phyloP scores from a whole-genome alignment of 768 basidiomycete species.

The Tephrocybe rancida region DNA sequence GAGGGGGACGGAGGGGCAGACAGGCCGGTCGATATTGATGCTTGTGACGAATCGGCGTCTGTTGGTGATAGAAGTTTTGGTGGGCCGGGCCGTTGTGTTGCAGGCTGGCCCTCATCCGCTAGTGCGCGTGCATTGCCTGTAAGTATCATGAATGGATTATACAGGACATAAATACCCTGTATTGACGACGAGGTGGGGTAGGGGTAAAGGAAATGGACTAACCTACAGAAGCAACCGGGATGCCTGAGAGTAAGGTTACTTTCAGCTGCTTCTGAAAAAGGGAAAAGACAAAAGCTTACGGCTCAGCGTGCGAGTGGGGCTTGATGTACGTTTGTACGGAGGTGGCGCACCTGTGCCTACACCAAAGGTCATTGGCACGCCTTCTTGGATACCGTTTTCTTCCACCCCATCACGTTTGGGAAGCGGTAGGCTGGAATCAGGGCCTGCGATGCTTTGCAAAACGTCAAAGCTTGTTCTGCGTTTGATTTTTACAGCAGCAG shows the following conservation, averaged over 20 bases:
- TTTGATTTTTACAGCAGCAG: constrained; percentile 51
- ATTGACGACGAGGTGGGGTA: constrained; percentile 17
- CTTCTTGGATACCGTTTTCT: constrained; percentile 69
- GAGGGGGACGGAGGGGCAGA: constrained; percentile 60
- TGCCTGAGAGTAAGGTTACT: constrained; percentile 49
- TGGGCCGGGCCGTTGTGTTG: constrained; percentile 33
- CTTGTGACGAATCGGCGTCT: constrained; percentile 36
- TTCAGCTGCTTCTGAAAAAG: constrained; percentile 14
- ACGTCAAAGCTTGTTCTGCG: constrained; percentile 76
- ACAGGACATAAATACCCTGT: constrained; percentile 23
- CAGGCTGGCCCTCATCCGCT: constrained; percentile 67
- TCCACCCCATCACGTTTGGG: constrained; percentile 56
- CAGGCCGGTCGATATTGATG: constrained; percentile 39
- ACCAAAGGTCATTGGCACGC: constrained; percentile 65
- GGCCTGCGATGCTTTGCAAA: constrained; percentile 70
- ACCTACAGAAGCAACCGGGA: constrained; percentile 81
- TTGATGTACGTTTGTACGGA: constrained; percentile 55
- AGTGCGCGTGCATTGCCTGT: constrained; percentile 83
- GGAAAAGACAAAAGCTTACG: constrained; percentile 52
- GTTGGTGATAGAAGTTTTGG: constrained; percentile 30
- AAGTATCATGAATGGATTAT: constrained; percentile 25
- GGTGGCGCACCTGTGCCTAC: constrained; percentile 37
- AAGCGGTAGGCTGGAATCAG: constrained; percentile 74
- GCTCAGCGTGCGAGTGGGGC: constrained; percentile 79
- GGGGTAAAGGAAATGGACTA: constrained; percentile 30